phyloP scores from a whole-genome alignment of 352 stramenopile species.

The Phytopythium mirpurense region DNA sequence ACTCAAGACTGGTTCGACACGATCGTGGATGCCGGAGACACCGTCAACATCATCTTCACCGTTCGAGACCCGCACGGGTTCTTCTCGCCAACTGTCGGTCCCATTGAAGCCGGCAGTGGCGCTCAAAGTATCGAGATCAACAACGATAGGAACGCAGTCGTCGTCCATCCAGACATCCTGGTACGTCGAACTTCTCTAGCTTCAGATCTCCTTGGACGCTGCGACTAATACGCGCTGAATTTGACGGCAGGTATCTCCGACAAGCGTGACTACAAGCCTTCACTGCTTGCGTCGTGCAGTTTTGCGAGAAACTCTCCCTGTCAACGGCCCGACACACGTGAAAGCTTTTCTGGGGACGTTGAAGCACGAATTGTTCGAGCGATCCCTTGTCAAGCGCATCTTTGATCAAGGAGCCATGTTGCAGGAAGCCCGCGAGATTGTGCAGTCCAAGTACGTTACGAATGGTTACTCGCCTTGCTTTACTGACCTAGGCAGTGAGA shows the following conservation, averaged over 20 bases:
- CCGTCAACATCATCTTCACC: slow-evolving; percentile 75
- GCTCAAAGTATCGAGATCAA: slow-evolving; percentile 31
- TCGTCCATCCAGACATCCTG: slow-evolving; percentile 74
- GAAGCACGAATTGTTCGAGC: slow-evolving; percentile 83
- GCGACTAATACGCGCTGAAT: background rate
- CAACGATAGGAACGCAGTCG: slow-evolving; percentile 52
- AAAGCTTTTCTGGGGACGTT: slow-evolving; percentile 72
- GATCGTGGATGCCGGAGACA: slow-evolving; percentile 63
- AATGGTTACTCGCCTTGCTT: background rate
- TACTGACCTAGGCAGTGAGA: no score
- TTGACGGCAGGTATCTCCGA: slow-evolving; percentile 64
- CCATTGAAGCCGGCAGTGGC: background rate
- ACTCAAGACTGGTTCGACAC: slow-evolving; percentile 76
- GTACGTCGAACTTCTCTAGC: slow-evolving; percentile 19
- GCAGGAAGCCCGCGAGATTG: slow-evolving; percentile 37
- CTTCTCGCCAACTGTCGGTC: slow-evolving; percentile 28
- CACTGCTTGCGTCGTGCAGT: slow-evolving; percentile 62
- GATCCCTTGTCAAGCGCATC: slow-evolving; percentile 34
- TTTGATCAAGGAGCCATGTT: slow-evolving; percentile 27
- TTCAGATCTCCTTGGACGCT: background rate
- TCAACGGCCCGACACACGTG: slow-evolving; percentile 45
- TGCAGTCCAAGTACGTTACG: slow-evolving; percentile 49
- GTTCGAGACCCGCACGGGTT: slow-evolving; percentile 34
- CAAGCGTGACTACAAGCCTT: slow-evolving; percentile 74
- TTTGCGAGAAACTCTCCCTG: slow-evolving; percentile 57